Base-by-base conservation (phyloP, 106 monocot genomes). In the Hemerocallis citrina region DNA sequence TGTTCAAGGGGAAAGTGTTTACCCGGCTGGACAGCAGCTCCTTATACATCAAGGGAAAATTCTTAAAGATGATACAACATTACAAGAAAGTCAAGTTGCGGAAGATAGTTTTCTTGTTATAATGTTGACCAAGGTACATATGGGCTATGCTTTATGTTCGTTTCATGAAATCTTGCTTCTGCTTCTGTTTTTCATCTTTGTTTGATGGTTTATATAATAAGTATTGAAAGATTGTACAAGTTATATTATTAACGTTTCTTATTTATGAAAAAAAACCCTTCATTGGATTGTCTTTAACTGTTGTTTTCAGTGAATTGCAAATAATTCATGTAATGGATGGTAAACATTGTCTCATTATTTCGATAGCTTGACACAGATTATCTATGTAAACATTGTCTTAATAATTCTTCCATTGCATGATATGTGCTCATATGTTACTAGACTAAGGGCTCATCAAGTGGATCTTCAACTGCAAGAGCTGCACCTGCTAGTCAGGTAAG, bases 11-110 rank as follows among this genome's bases (percentile, higher is more conserved):
- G 66, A 73, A 46, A 74, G 25, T 49, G 63, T 79, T 28, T 95
- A 95, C 49, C 95, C 89, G 7, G 81, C 95, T 32, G 86, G 86
- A 36, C 80, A 84, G 16, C 80, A 78, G 36, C 78, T 95, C 86
- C 95, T 95, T 17, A 95, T 95, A 72, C 77, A 95, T 72, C 86
- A 89, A 66, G 95, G 95, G 34, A 78, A 76, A 61, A 67, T 90
- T 71, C 78, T 95, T 22, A 95, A 90, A 66, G 89, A 95, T 72
- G 69, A 86, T 34, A 81, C 90, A 20, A 84, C 95, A 52, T 72
- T 95, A 60, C 72, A 65, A 14, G 86, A 95, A 16, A 95, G 86
- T 77, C 73, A 78, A 70, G 73, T 95, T 79, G 12, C 63, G 55
- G 95, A 95, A 52, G 73, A 78, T 67, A 79, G 75, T 68, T 90